Conservation (phyloP, 345 rosid genomes). For the Eucalyptus regnans region DNA sequence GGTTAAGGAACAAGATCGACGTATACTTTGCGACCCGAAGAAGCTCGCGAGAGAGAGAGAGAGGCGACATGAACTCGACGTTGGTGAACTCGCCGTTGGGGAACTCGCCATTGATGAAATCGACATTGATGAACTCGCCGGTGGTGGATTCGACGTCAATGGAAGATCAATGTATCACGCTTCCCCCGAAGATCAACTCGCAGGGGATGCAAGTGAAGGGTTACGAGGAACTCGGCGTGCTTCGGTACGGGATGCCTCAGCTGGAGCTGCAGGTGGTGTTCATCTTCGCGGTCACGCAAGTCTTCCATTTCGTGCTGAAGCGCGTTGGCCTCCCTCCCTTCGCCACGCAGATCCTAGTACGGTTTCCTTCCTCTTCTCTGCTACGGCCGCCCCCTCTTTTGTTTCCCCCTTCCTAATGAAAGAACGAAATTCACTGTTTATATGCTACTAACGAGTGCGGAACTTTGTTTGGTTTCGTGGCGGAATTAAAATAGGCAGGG, state of each 20-base stretch:
- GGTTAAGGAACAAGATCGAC: background rate
- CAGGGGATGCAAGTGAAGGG: background rate
- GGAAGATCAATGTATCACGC: background rate
- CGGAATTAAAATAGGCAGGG: conserved; percentile 5
- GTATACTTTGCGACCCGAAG: background rate
- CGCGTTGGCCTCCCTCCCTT: conserved; percentile 6
- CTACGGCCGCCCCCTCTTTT: background rate
- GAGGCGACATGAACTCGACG: background rate
- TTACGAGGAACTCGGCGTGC: background rate
- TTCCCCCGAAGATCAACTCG: background rate
- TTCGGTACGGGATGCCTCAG: conserved; percentile 7
- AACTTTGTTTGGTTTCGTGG: background rate
- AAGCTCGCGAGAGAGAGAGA: too few relatives aligned
- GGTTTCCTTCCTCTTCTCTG: background rate
- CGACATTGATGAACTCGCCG: background rate
- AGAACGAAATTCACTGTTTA: background rate
- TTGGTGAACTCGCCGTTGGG: too few relatives aligned
- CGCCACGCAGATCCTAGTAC: conserved; percentile 18
- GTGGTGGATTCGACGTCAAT: background rate
- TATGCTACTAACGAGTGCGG: background rate
- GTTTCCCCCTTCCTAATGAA: background rate
- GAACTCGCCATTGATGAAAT: background rate
- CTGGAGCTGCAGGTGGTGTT: conserved; percentile 9
- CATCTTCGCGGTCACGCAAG: background rate
- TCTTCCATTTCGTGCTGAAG: background rate